Base-by-base conservation (phyloP, 192 early-diverging fungal species). In the Phycomyces blakesleeanus region DNA sequence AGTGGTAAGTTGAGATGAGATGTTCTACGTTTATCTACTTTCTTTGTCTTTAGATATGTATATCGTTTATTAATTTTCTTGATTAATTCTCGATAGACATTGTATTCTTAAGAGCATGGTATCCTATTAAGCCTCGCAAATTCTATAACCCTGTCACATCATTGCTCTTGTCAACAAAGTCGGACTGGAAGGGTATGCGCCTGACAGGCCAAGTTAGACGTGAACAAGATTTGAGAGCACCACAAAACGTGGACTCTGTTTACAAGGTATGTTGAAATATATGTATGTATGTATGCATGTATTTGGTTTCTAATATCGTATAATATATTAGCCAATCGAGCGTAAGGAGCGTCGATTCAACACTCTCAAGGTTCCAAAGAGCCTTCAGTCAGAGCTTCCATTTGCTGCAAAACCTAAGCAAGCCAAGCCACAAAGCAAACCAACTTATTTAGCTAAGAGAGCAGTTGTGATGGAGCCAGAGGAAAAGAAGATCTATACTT, bases 71-170 rank as follows among this genome's bases (percentile, higher is more conserved):
- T n/a, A 7, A 7, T 34, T 34, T 34, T 34, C 2, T 7, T 34
- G 25, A 24, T 5, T 52, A 5, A 53, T 22, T n/a, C 16, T 12
- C 51, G 60, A 21, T 79, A 80, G 97, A 99, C 73, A 99, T 98
- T 78, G 88, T 99, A 25, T 98, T 99, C 75, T 73, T 99, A 67
- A 76, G 96, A 22, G 93, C 97, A 1, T 98, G 96, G 95, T 94
- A 95, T 74, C 92, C 93, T 24, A 84, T 98, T 55, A 93, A 92
- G 74, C 94, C 94, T 62, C 93, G 93, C 70, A 86, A 89, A 73
- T 97, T 89, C 79, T 99, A 96, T 81, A 99, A 97, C 76, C 97
- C 96, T 26, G 95, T 99, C 44, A 94, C 95, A 11, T 95, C 94
- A 47, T 80, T 97, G 29, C 75, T 99, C 37, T 61, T 93, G 58